These are phyloP conservation scores for Musa schizocarpa DNA, from an alignment of 176 grass and related monocot genomes.

Conservation along the genomic window DNA sequence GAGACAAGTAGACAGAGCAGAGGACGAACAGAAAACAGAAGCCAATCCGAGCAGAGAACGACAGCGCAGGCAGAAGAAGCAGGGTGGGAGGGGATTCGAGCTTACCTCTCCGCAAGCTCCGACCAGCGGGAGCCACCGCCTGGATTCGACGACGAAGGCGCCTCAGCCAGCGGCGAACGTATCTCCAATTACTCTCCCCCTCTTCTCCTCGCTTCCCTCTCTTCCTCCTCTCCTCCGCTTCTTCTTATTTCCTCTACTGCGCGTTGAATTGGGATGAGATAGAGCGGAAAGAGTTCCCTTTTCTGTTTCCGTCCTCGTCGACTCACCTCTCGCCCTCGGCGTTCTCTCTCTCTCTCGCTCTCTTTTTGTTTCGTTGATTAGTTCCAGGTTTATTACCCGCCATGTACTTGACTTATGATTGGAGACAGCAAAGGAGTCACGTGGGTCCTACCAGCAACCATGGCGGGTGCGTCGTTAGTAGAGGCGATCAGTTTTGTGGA, in stretches of 20 bases:
- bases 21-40: no score
- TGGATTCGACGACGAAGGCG: no score
- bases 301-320: neutral
- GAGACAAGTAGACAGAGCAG: neutral
- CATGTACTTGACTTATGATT: no score
- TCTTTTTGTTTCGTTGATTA: neutral
- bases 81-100: neutral
- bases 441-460: no score
- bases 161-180: neutral
- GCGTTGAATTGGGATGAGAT: neutral
- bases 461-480: no score
- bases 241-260: neutral
- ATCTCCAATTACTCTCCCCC: neutral
- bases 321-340: neutral
- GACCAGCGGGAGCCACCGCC: neutral
- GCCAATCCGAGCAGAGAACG: neutral
- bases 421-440: no score
- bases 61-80: constrained; percentile 10
- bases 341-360: neutral
- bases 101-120: constrained; percentile 11
- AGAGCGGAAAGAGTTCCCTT: neutral
- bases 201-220: neutral
- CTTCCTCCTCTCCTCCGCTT: neutral
- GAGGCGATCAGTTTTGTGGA: no score
- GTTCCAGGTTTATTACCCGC: neutral